Conservation (phyloP, 2,329 filamentous ascomycete genomes). For the Myriosclerotinia scirpicola region DNA sequence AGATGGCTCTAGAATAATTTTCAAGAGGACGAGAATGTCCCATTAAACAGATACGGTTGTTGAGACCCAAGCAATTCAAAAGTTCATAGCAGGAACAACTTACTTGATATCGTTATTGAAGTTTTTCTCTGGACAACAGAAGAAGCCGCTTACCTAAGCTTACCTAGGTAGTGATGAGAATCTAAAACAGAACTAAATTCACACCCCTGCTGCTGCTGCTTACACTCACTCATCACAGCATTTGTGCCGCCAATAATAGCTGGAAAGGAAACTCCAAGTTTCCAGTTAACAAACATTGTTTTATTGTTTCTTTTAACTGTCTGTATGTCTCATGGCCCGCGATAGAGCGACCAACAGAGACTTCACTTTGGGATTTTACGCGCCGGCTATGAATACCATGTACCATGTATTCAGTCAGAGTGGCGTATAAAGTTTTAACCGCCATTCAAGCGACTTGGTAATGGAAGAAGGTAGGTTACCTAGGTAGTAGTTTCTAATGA, state of each 20-base stretch:
- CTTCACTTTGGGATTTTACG: constrained; percentile 1
- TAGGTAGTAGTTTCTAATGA: background rate
- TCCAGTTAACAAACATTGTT: background rate
- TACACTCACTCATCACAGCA: background rate
- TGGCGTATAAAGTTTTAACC: background rate
- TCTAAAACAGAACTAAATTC: background rate
- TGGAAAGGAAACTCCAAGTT: no score
- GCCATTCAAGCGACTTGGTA: constrained; percentile 12
- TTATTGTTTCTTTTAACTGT: background rate
- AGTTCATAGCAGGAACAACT: background rate
- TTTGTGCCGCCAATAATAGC: no score
- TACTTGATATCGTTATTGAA: background rate
- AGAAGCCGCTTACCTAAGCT: constrained; percentile 11
- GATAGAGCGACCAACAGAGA: constrained; percentile 4
- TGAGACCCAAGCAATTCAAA: background rate
- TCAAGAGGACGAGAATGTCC: background rate
- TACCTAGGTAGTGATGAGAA: background rate
- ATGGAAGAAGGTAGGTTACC: background rate
- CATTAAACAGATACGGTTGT: background rate
- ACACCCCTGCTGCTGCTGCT: background rate
- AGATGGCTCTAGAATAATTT: background rate
- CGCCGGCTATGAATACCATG: constrained; percentile 6
- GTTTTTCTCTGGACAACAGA: background rate
- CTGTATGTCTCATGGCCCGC: background rate
- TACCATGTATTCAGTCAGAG: background rate